Evolutionary conservation across 2,329 filamentous ascomycete genomes (phyloP).

Genomic region (Hysterium pulicare): DNA sequence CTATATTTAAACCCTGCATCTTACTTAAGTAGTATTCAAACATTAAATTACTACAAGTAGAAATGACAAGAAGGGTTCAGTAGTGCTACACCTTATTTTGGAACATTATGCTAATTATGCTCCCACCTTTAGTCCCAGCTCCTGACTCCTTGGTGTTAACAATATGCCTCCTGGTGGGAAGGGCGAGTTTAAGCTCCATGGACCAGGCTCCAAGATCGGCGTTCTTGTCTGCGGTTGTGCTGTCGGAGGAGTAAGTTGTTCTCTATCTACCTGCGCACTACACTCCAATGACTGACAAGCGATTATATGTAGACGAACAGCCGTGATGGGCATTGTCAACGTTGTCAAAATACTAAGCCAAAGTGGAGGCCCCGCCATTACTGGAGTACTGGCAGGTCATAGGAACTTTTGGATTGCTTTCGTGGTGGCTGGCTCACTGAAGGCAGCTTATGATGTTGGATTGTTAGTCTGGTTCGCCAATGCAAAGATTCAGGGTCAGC

Average conservation of each 20-base stretch:
- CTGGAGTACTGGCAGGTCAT: conserved; percentile 32
- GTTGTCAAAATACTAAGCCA: conserved; percentile 36
- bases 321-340: conserved; percentile 40
- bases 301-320: no score
- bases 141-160: conserved; percentile 16
- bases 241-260: conserved; percentile 30
- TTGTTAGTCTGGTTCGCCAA: conserved; percentile 35
- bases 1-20: no score
- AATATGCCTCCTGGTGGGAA: conserved; percentile 28
- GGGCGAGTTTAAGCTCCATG: conserved; percentile 34
- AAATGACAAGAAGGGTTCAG: no score
- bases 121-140: no score
- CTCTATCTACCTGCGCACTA: no score
- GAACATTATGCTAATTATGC: no score
- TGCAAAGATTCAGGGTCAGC: conserved; percentile 11
- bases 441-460: conserved; percentile 33
- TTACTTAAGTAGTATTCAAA: no score
- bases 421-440: conserved; percentile 34
- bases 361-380: conserved; percentile 29
- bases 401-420: conserved; percentile 39
- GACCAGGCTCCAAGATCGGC: conserved; percentile 37
- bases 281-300: no score
- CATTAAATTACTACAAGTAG: no score
- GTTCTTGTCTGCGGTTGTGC: conserved; percentile 31
- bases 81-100: no score